Conservation (phyloP, 345 rosid genomes). For the Dimocarpus longan region DNA sequence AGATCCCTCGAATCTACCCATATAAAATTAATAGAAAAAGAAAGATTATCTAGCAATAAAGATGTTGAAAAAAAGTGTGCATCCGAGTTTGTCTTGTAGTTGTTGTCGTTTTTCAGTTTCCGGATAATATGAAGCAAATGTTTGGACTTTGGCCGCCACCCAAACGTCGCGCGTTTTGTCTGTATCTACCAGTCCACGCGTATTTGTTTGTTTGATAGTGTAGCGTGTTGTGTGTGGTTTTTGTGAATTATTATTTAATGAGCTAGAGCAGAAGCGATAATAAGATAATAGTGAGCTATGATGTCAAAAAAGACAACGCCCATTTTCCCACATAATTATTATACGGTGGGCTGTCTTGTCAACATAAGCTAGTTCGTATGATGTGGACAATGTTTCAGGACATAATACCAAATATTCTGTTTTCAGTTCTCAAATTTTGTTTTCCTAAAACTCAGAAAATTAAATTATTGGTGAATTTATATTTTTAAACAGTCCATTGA, state of each 20-base stretch:
- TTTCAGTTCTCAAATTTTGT: no score
- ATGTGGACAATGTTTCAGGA: neutral
- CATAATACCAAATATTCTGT: no score
- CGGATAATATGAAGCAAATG: neutral
- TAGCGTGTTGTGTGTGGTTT: neutral
- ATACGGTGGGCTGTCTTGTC: no score
- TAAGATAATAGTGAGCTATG: neutral
- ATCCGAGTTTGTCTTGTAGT: neutral
- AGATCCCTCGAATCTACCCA: no score
- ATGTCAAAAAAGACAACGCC: neutral
- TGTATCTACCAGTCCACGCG: slow-evolving; percentile 8
- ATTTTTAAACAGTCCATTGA: no score
- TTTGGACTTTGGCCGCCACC: slow-evolving; percentile 1
- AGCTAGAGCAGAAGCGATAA: no score
- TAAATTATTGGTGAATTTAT: no score
- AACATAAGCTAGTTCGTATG: neutral
- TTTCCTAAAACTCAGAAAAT: no score
- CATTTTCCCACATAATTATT: no score
- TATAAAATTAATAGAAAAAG: neutral
- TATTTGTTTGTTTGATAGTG: slow-evolving; percentile 7
- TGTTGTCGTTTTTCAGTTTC: slow-evolving; percentile 20
- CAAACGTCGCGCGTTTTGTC: slow-evolving; percentile 11
- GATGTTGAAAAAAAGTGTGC: neutral
- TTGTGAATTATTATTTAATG: neutral
- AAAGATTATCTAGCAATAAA: neutral